Evolutionary conservation across 495 filamentous ascomycete genomes (phyloP).

Genomic region (Massariosphaeria phaeospora): DNA sequence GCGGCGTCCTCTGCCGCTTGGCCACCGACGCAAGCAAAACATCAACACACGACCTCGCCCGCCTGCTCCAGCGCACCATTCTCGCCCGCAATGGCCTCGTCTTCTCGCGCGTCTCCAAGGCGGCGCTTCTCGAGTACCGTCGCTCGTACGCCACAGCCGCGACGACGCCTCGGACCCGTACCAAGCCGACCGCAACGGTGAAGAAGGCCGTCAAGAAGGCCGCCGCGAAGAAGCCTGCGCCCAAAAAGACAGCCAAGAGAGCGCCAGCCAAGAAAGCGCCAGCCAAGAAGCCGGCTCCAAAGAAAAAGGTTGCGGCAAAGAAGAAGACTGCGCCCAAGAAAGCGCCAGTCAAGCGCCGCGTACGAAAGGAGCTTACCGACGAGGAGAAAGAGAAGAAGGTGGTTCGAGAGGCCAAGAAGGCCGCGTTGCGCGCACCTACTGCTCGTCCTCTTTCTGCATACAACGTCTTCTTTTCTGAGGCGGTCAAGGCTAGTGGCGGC

Average conservation of each 20-base stretch:
- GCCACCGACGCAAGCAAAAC: slow-evolving; percentile 31
- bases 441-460: slow-evolving; percentile 13
- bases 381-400: slow-evolving; percentile 15
- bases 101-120: slow-evolving; percentile 20
- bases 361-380: slow-evolving; percentile 8
- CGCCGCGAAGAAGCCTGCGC: background rate
- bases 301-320: slow-evolving; percentile 5
- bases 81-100: slow-evolving; percentile 21
- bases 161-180: background rate
- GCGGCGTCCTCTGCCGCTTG: slow-evolving; percentile 33
- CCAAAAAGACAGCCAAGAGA: slow-evolving; percentile 5
- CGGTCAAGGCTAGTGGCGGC: background rate
- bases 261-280: background rate
- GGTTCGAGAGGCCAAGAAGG: slow-evolving; percentile 27
- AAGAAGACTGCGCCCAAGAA: slow-evolving; percentile 22
- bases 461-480: slow-evolving; percentile 30
- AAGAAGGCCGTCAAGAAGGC: slow-evolving; percentile 19
- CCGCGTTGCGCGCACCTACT: slow-evolving; percentile 31
- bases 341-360: slow-evolving; percentile 1
- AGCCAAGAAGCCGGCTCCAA: slow-evolving; percentile 16
- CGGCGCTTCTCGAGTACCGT: slow-evolving; percentile 10
- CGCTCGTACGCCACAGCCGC: slow-evolving; percentile 29
- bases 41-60: slow-evolving; percentile 33
- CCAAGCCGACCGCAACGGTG: slow-evolving; percentile 15
- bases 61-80: slow-evolving; percentile 22